Evolutionary conservation across 768 basidiomycete species (phyloP).

Genomic region (Boletales sp.): DNA sequence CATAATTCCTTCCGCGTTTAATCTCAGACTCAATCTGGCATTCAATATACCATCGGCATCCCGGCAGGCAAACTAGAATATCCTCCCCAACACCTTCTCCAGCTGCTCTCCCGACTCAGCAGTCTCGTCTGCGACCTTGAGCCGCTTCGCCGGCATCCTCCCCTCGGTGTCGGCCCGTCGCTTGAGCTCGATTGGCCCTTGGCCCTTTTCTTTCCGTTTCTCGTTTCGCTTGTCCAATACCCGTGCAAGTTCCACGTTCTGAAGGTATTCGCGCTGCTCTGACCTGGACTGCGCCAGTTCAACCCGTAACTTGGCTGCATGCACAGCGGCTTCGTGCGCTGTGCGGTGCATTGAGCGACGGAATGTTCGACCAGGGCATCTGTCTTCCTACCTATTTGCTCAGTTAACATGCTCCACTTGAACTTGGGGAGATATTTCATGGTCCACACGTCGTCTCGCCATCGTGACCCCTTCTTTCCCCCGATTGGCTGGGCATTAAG

Average conservation of each 20-base stretch:
- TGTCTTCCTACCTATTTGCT: slow-evolving; percentile 86
- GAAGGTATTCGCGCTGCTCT: slow-evolving; percentile 91
- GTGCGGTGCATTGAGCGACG: slow-evolving; percentile 10
- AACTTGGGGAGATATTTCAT: slow-evolving; percentile 98
- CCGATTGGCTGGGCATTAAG: slow-evolving; percentile 95
- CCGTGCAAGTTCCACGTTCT: slow-evolving; percentile 89
- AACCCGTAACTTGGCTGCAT: slow-evolving; percentile 83
- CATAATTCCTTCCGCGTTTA: slow-evolving; percentile 9
- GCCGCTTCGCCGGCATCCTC: slow-evolving; percentile 13
- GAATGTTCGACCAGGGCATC: background rate
- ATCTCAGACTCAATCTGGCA: slow-evolving; percentile 25
- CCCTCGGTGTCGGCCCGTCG: slow-evolving; percentile 11
- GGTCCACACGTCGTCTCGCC: slow-evolving; percentile 98
- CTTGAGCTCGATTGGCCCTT: slow-evolving; percentile 37
- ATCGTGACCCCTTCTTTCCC: slow-evolving; percentile 84
- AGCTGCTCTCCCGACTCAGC: slow-evolving; percentile 25
- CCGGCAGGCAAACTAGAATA: slow-evolving; percentile 41
- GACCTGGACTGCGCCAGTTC: slow-evolving; percentile 83
- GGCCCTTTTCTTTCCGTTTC: slow-evolving; percentile 57
- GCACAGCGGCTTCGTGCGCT: slow-evolving; percentile 94
- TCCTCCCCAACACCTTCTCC: slow-evolving; percentile 44
- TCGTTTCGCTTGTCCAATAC: slow-evolving; percentile 79
- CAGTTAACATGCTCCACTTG: slow-evolving; percentile 98
- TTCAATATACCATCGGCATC: slow-evolving; percentile 9
- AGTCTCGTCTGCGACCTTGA: slow-evolving; percentile 2